phyloP scores from a whole-genome alignment of 202 grass and related monocot species.

The Dendrocalamus latiflorus region DNA sequence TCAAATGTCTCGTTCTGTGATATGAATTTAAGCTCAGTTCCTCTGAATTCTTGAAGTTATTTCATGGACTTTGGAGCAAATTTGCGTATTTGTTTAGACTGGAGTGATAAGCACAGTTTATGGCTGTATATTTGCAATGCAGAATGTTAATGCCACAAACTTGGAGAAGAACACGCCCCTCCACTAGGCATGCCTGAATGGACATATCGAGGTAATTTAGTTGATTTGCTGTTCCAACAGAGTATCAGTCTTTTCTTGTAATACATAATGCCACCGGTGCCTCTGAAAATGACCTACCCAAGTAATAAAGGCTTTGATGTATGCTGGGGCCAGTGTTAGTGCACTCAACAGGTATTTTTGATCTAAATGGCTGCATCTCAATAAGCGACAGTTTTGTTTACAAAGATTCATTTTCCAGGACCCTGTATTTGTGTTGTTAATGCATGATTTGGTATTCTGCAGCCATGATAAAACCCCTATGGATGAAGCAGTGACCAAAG shows the following conservation, averaged over 20 bases:
- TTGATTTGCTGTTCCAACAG: background rate
- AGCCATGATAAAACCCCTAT: conserved; percentile 93
- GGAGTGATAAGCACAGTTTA: no score
- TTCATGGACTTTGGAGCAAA: background rate
- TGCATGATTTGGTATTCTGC: conserved; percentile 19
- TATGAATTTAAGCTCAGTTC: background rate
- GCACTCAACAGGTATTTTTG: conserved; percentile 71
- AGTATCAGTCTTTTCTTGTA: background rate
- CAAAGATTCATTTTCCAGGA: background rate
- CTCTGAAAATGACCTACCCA: conserved; percentile 22
- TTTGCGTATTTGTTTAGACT: background rate
- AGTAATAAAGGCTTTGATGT: conserved; percentile 83
- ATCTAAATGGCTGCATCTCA: conserved; percentile 5
- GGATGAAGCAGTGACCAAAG: conserved; percentile 75
- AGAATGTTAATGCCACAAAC: conserved; percentile 26
- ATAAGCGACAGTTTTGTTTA: background rate
- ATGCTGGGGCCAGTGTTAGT: conserved; percentile 63
- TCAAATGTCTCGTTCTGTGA: background rate
- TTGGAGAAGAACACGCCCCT: no score
- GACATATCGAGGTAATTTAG: conserved; percentile 60
- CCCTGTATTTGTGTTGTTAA: background rate
- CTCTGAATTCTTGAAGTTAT: background rate
- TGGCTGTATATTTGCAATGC: no score
- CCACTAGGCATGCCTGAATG: conserved; percentile 48
- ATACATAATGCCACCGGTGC: background rate